These are phyloP conservation scores for Tulasnella sp. DNA, from an alignment of 768 basidiomycete genomes.

Conservation along the genomic window DNA sequence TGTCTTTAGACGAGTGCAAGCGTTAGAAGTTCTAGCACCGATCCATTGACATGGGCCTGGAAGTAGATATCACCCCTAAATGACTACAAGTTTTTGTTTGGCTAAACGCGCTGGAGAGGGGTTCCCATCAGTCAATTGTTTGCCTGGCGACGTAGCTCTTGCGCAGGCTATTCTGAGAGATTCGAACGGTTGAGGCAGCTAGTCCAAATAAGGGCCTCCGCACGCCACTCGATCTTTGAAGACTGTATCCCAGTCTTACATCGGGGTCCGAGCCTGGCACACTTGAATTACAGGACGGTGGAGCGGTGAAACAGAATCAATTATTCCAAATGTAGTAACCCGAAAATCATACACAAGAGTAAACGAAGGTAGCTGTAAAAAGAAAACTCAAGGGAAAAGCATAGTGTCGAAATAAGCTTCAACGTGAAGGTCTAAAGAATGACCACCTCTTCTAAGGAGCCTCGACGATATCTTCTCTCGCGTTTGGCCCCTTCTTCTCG, in stretches of 20 bases:
- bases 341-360: not conserved
- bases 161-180: too few relatives aligned
- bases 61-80: too few relatives aligned
- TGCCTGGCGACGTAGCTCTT: too few relatives aligned
- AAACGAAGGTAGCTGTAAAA: not conserved
- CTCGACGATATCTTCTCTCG: not conserved
- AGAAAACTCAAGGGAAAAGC: not conserved
- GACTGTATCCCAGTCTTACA: too few relatives aligned
- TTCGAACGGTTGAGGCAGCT: too few relatives aligned
- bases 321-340: not conserved
- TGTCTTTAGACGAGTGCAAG: not conserved
- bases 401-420: not conserved
- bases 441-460: not conserved
- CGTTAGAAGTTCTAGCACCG: not conserved
- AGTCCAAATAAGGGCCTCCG: too few relatives aligned
- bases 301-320: not conserved
- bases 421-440: not conserved
- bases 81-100: too few relatives aligned
- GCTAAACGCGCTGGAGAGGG: too few relatives aligned
- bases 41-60: too few relatives aligned
- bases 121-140: too few relatives aligned
- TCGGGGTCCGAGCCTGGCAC: too few relatives aligned
- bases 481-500: conserved; percentile 5
- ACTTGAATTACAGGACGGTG: not conserved
- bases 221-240: too few relatives aligned